Evolutionary conservation across 208 protist genomes (phyloP).

Genomic region (Herpetomonas tarakana): DNA sequence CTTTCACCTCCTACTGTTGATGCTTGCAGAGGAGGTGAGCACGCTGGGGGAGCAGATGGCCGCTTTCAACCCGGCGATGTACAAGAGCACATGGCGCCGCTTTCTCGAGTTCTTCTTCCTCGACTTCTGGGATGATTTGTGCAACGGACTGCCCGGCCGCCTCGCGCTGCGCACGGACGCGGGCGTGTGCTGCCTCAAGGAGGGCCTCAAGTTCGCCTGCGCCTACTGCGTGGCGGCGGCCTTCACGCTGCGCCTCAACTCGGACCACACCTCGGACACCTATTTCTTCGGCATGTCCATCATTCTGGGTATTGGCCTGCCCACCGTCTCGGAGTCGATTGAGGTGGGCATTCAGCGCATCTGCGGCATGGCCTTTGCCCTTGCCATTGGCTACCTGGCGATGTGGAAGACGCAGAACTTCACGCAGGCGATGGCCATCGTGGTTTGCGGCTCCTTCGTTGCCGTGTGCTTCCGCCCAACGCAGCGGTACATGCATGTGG

Average conservation of each 20-base stretch:
- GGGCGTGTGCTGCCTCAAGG: conserved; percentile 37
- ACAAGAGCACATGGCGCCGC: conserved; percentile 30
- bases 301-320: conserved; percentile 50
- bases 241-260: conserved; percentile 41
- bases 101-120: conserved; percentile 44
- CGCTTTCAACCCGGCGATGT: conserved; percentile 29
- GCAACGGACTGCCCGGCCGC: conserved; percentile 32
- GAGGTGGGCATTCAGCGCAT: conserved; percentile 52
- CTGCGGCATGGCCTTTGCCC: conserved; percentile 40
- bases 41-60: conserved; percentile 46
- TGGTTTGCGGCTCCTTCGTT: conserved; percentile 28
- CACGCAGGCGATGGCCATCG: conserved; percentile 28
- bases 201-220: conserved; percentile 48
- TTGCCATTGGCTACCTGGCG: conserved; percentile 39
- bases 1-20: conserved; percentile 51
- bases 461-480: conserved; percentile 28
- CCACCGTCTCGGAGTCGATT: conserved; percentile 46
- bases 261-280: conserved; percentile 21
- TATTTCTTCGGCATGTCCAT: conserved; percentile 69
- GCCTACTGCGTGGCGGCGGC: conserved; percentile 39
- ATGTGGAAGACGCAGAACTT: conserved; percentile 28
- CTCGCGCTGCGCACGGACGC: conserved; percentile 37
- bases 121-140: conserved; percentile 41
- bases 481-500: conserved; percentile 41
- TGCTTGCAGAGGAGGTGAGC: conserved; percentile 48